phyloP scores from a whole-genome alignment of 768 basidiomycete genomes.

The Mycena albidolilacea region DNA sequence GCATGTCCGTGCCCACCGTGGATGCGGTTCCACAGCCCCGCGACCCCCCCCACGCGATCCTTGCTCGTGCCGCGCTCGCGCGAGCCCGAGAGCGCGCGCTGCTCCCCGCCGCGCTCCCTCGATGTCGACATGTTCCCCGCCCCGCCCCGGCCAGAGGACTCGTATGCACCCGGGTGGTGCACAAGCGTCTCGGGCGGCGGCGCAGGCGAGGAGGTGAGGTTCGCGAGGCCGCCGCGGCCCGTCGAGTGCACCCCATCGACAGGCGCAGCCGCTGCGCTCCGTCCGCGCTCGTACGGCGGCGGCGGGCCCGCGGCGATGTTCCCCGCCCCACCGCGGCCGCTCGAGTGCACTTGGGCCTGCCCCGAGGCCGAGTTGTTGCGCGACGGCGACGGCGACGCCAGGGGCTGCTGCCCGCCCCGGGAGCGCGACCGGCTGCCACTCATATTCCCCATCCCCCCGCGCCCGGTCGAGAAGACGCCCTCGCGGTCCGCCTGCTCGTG shows the following conservation, averaged over 20 bases:
- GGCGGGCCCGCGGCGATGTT: constrained; percentile 61
- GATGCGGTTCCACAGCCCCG: constrained; percentile 34
- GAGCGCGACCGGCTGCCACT: constrained; percentile 70
- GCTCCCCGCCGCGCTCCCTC: constrained; percentile 30
- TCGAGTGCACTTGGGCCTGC: constrained; percentile 56
- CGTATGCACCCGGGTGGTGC: constrained; percentile 48
- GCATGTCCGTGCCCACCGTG: constrained; percentile 6
- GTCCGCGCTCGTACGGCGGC: constrained; percentile 43
- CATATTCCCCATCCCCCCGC: constrained; percentile 79
- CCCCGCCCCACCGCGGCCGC: constrained; percentile 76
- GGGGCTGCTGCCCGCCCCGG: constrained; percentile 26
- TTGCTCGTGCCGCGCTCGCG: constrained; percentile 33
- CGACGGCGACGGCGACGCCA: constrained; percentile 21
- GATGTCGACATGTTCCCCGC: constrained; percentile 69
- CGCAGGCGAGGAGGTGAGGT: constrained; percentile 58
- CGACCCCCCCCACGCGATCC: constrained; percentile 27
- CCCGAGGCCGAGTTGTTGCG: background rate
- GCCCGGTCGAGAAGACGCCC: constrained; percentile 67
- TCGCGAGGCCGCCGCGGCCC: constrained; percentile 79
- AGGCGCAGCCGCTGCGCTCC: constrained; percentile 36
- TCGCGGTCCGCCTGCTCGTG: constrained; percentile 50
- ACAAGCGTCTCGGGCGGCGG: constrained; percentile 54
- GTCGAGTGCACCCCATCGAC: constrained; percentile 70
- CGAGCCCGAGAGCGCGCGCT: constrained; percentile 37
- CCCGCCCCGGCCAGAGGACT: constrained; percentile 72